Percentiles rank a stretch among this genome's conserved stretches.
Conservation (phyloP, 208 protist species). For the Acanthamoeba triangularis region DNA sequence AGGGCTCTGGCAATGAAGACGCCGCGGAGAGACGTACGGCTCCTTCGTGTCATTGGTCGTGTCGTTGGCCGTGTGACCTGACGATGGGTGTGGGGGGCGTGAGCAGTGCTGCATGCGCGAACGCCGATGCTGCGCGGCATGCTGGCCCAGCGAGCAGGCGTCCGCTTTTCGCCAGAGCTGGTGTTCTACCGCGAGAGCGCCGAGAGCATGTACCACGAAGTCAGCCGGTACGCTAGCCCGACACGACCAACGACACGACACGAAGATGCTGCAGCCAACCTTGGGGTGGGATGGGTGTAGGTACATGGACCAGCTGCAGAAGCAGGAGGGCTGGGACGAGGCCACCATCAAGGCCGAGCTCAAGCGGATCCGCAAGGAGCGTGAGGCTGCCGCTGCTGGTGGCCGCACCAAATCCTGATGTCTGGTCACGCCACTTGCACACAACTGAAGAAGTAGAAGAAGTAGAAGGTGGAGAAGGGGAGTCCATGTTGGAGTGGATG, state of each 20-base stretch:
- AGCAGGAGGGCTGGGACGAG: constrained; percentile 48
- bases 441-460: too few species aligned
- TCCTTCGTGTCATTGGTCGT: neutral
- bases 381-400: neutral
- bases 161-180: constrained; percentile 13
- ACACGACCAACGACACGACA: neutral
- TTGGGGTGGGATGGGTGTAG: neutral
- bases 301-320: constrained; percentile 46
- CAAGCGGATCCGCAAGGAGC: constrained; percentile 56
- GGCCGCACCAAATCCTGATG: neutral
- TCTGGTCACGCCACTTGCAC: too few species aligned
- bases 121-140: neutral
- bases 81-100: neutral
- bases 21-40: neutral
- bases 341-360: constrained; percentile 26
- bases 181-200: constrained; percentile 68
- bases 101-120: neutral
- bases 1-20: constrained; percentile 34
- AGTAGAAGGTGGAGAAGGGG: neutral
- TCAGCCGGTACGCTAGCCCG: neutral
- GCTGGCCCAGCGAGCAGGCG: constrained; percentile 2
- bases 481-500: neutral
- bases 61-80: neutral
- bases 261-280: too few species aligned
- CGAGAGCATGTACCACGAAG: constrained; percentile 62